Conservation (phyloP, 305 asterid species). For the Rubia tinctorum region DNA sequence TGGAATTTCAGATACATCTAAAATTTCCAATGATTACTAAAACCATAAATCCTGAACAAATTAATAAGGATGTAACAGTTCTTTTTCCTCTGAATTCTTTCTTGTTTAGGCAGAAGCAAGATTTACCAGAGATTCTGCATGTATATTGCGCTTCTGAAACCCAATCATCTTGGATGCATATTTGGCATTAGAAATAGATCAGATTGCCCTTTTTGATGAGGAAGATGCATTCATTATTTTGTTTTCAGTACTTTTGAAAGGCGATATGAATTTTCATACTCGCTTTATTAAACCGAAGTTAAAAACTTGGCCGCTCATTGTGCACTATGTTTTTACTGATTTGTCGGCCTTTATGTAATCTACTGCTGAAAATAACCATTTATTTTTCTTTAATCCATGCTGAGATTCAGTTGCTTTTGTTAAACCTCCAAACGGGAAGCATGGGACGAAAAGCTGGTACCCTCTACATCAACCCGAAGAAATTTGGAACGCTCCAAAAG, state of each 20-base stretch:
- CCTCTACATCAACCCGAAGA: slow-evolving; percentile 66
- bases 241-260: neutral
- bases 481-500: slow-evolving; percentile 69
- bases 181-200: too few species aligned
- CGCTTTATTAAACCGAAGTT: neutral
- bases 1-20: neutral
- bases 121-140: neutral
- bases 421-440: slow-evolving; percentile 16
- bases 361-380: neutral
- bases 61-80: neutral
- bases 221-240: too few species aligned
- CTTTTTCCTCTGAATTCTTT: neutral
- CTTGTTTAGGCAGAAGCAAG: neutral
- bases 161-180: neutral
- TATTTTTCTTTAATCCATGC: neutral
- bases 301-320: neutral
- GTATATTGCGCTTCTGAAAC: neutral
- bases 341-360: neutral
- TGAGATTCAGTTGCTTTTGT: neutral
- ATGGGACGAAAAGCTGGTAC: slow-evolving; percentile 86
- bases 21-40: neutral
- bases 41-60: neutral
- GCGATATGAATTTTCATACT: neutral
- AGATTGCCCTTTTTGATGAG: too few species aligned
- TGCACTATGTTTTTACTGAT: neutral